Base-by-base conservation (phyloP, 2,329 filamentous ascomycete genomes). In the Coniochaeta prunicola region DNA sequence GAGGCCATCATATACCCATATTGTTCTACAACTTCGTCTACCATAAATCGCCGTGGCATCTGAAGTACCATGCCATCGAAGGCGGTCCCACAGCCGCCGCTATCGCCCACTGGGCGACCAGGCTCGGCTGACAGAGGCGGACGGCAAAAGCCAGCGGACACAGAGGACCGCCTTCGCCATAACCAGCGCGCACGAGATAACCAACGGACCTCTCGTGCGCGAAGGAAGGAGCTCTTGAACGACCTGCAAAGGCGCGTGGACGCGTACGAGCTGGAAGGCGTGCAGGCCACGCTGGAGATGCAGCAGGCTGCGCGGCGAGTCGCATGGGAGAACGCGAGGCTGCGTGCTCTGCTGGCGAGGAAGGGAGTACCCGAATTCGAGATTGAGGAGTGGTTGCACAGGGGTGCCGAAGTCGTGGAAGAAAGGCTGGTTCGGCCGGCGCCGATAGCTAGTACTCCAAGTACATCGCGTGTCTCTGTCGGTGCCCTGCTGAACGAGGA, bases 131-230 rank as follows among this genome's bases (percentile, higher is more conserved):
- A 54, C 26, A 54, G 8, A 57, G 21, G 28, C 1, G 24, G 58
- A 42, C 59, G 60, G 60, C 36, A 50, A 42, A 56, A 53, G 15
- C 48, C 59, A 13, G 12, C 26, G 33, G 45, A 21, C 36, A 15
- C 50, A 24, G 53, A 33, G 53, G 21, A 3, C 21, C n/a, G 9
- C 13, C 45, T 17, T 13, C 45, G 24, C 21, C 15, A 28, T 26
- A 26, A 28, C 45, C 12, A 30, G n/a, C 28, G 33, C 15, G 17
- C 59, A n/a, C 75, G 79, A 62, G 76, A 81, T 62, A 83, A 80
- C 66, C 81, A 84, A 69, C 78, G 80, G 53, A 77, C 77, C 36
- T 80, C 77, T 17, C 75, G 81, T 36, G 79, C 77, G 30, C 78
- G 80, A 38, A 77, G 75, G 33, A 77, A 77, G 60, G 79, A 80